Base-by-base conservation (phyloP, 306 rosid species). In the Pyrus communis region DNA sequence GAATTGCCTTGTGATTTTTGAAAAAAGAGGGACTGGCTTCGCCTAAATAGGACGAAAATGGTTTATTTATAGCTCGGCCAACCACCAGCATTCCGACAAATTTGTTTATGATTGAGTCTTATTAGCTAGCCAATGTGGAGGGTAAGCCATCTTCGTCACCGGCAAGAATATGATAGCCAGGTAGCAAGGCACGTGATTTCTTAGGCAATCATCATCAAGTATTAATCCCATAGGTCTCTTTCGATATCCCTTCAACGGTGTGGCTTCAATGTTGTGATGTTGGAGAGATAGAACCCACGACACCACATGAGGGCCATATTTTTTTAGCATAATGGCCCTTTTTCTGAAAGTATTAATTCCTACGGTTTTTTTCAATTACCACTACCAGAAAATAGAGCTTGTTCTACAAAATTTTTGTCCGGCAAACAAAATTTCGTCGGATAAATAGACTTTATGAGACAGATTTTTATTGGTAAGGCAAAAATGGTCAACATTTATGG, bases 41-140 rank as follows among this genome's bases (percentile, higher is more conserved):
- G 80, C 85, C 84, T 55, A 67, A 71, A 73, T 67, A 65, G 84
- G 75, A 71, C 59, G 80, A 86, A 85, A 86, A 85, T 78, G 85
- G 85, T 85, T 80, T 78, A 79, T 77, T 80, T 67, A 69, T 73
- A 85, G 88, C 57, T 78, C 35, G 75, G 75, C 64, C 85, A 88
- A 90, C 90, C 85, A 87, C 96, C 90, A 88, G 85, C 86, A 92
- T 87, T 92, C 93, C 90, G 89, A 90, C 92, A 90, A 85, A 87
- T 70, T 86, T 77, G 80, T 68, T 73, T 70, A 67, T 84, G 84
- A 87, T 88, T 86, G 76, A 87, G 70, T 13, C 79, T 58, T 13
- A 58, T 58, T 18, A 58, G 7, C 25, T 58, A 58, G 78, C 79
- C 51, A 58, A 79, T 70, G 84, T 89, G 88, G 88, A 85, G 58